Base-by-base conservation (phyloP, 345 rosid genomes). In the Hibiscus tridactylites region DNA sequence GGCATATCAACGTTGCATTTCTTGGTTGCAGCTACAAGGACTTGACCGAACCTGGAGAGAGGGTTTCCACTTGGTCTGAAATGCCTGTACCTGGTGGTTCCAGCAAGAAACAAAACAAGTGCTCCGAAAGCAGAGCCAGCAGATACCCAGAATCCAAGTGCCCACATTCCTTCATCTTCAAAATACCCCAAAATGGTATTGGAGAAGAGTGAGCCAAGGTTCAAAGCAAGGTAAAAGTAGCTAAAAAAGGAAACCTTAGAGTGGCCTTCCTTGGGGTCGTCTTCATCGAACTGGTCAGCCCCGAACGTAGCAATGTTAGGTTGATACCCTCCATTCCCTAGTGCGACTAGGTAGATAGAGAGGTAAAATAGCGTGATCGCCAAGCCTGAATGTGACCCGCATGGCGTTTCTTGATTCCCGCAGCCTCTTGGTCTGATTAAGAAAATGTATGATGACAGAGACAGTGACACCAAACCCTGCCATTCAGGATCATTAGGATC, bases 271-370 rank as follows among this genome's bases (percentile, higher is more conserved):
- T 79, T 85, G 5, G 91, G 85, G 79, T 96, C 90, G 57, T 92
- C 91, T 74, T 91, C 97, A 35, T 96, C 98, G 74, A 91, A 96
- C 58, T 96, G 99, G 71, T 96, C 99, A 9, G 99, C 98, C 17
- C 99, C 99, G 16, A 96, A 85, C 0, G 99, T 91, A 33, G 95
- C 98, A 33, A 96, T 96, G 73, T 80, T 96, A n/a, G 99, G 99
- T 53, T 96, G 99, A 78, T 96, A 96, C 17, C 98, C 99, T 3
- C 99, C 99, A 54, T 91, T 84, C 63, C 99, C 99, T 21, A 96
- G 83, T 0, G 99, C 99, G 44, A 90, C 73, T 9, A 96, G 88
- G 83, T 92, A 96, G 63, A 84, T 92, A 0, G 99, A 96, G 66
- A 92, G 81, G 87, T 96, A 92, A 83, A 96, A 96, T 29, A 96